Base-by-base conservation (phyloP, 306 rosid genomes). In the Pachyrhizus erosus region DNA sequence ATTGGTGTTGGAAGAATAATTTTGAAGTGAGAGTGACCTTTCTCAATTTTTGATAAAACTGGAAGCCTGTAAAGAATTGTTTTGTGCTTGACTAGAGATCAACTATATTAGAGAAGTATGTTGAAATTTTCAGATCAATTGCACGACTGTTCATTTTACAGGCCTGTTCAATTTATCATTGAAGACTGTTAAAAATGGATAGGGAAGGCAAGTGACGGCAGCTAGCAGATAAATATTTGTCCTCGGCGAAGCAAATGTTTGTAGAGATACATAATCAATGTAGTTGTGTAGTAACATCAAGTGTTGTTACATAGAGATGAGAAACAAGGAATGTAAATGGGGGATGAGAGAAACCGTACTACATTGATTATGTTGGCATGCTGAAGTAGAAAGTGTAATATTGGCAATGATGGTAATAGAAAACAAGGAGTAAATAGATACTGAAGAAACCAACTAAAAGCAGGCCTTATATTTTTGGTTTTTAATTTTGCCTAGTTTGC, bases 181-280 rank as follows among this genome's bases (percentile, higher is more conserved):
- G 71, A 42, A n/a, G 64, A 58, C 42, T 76, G 52, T 40, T 54
- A 40, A 24, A 64, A 83, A 84, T 29, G 76, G 27, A 37, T 57
- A 82, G 13, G 74, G 33, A 81, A n/a, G 52, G 80, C 54, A 23
- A 82, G 13, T 66, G 33, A 81, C 12, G 52, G 80, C 54, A 23
- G 29, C 7, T 79, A 68, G 26, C 34, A 13, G 27, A 61, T 48
- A 45, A 45, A 9, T 54, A 21, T 37, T 79, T 39, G 33, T 26
- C 57, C 49, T 40, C 17, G 2, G 34, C 46, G 27, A 42, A 18
- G 84, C 46, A 43, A 58, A 27, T 14, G 33, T 43, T 57, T 55
- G 17, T 27, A 71, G 3, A 20, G 52, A 71, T 45, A 33, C 54
- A 60, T 20, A 39, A 27, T 39, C 37, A 37, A n/a, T 62, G 57